Base-by-base conservation (phyloP, 1,284 basidiomycete genomes). In the Sphagnurus paluster region DNA sequence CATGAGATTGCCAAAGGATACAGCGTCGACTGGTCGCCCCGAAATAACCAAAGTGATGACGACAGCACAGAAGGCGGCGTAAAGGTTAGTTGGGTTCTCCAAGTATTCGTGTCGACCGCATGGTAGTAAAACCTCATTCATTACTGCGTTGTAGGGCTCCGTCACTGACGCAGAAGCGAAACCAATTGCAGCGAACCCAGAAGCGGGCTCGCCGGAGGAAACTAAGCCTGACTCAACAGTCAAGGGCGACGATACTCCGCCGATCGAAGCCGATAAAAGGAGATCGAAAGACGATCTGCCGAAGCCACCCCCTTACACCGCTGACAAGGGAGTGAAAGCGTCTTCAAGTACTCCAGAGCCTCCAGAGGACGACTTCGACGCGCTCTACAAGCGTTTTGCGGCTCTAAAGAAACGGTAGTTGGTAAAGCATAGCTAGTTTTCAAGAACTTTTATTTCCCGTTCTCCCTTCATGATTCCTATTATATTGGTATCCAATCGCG, bases 1-100 rank as follows among this genome's bases (percentile, higher is more conserved):
- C 67, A 70, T 33, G 93, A 96, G 66, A 96, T 97, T 51, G 88
- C 92, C 1, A 90, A 84, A 62, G 92, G 86, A 2, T 97, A 96
- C 58, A 79, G 81, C 2, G 76, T 94, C n/a, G 66, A 76, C 37
- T 95, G 89, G 86, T 61, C 70, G 1, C 70, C 82, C 21, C 63
- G 68, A 17, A 53, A 39, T 20, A 59, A 53, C 30, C 60, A 54
- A 9, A 14, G 7, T 24, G 67, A 59, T 19, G 57, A 59, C 48
- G 57, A 61, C 14, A 16, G 10, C 35, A 30, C 44, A 36, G 56
- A 52, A 43, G 57, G 60, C 14, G 66, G 62, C 44, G 60, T 64
- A 30, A 49, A 51, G 49, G 55, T 53, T 26, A 46, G 51, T 45
- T 23, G 5, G 25, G 30, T 39, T 23, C 39, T 30, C n/a, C 24